These are phyloP conservation scores for Apiotrichum porosum DNA, from an alignment of 1,284 basidiomycete species.

Conservation along the genomic window DNA sequence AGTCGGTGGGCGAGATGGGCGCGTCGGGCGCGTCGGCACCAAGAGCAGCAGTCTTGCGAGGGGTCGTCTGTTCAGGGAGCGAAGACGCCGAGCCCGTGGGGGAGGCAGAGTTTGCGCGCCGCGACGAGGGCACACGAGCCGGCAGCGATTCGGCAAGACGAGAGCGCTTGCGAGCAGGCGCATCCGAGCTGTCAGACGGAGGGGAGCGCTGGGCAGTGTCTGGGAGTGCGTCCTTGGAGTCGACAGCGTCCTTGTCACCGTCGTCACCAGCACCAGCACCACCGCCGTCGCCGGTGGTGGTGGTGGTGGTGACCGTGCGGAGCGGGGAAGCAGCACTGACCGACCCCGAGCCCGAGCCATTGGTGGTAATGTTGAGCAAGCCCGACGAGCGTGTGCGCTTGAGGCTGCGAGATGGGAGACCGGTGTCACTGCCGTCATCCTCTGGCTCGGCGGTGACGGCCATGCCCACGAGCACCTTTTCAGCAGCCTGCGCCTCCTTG, in stretches of 20 bases:
- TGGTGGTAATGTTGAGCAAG: slow-evolving; percentile 11
- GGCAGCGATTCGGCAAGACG: slow-evolving; percentile 12
- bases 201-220: neutral
- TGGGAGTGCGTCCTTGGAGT: neutral
- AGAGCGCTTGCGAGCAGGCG: slow-evolving; percentile 6
- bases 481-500: slow-evolving; percentile 4
- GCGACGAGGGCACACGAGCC: neutral
- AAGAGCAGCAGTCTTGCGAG: neutral
- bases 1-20: slow-evolving; percentile 1
- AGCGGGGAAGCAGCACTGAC: slow-evolving; percentile 25
- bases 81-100: slow-evolving; percentile 5
- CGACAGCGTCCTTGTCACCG: neutral
- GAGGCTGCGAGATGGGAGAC: slow-evolving; percentile 13
- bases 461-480: neutral
- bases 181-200: neutral
- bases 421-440: slow-evolving; percentile 3
- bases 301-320: slow-evolving; percentile 18
- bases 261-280: neutral
- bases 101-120: slow-evolving; percentile 8
- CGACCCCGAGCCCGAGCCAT: slow-evolving; percentile 5
- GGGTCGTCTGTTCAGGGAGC: slow-evolving; percentile 2
- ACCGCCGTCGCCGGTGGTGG: slow-evolving; percentile 1
- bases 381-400: slow-evolving; percentile 31
- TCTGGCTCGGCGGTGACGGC: slow-evolving; percentile 12
- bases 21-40: neutral